Conservation (phyloP, 345 rosid genomes). For the Acer yangbiense region DNA sequence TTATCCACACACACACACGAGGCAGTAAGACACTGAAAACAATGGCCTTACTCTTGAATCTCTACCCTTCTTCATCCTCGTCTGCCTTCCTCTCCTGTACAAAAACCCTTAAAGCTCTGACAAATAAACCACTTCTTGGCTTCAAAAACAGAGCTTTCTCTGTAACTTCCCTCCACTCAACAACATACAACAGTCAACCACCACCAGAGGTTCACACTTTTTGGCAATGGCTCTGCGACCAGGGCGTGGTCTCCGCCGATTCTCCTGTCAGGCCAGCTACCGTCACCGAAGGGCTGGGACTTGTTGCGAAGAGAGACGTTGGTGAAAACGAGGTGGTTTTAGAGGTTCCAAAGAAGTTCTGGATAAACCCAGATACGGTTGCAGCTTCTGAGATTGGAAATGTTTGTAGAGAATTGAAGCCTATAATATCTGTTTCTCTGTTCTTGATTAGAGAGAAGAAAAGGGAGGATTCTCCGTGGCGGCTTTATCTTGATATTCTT, state of each 20-base stretch:
- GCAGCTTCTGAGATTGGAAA: slow-evolving; percentile 77
- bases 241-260: slow-evolving; percentile 61
- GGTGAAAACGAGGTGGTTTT: slow-evolving; percentile 78
- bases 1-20: neutral
- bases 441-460: slow-evolving; percentile 80
- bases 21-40: neutral
- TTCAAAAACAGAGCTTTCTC: slow-evolving; percentile 31
- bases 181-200: slow-evolving; percentile 21
- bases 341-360: slow-evolving; percentile 78
- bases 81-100: slow-evolving; percentile 22
- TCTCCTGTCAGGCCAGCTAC: slow-evolving; percentile 58
- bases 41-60: slow-evolving; percentile 33
- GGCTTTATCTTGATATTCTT: slow-evolving; percentile 79
- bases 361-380: slow-evolving; percentile 85
- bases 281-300: slow-evolving; percentile 78
- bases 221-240: slow-evolving; percentile 83
- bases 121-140: slow-evolving; percentile 25
- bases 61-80: slow-evolving; percentile 16
- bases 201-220: slow-evolving; percentile 52
- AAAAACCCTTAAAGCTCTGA: slow-evolving; percentile 20
- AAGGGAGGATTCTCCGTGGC: slow-evolving; percentile 63
- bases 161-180: slow-evolving; percentile 29
- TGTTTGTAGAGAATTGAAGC: slow-evolving; percentile 75
- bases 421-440: slow-evolving; percentile 84
- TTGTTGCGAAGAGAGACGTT: slow-evolving; percentile 75